Conservation (phyloP, 1,139 yeast species). For the Maudiozyma humilis region DNA sequence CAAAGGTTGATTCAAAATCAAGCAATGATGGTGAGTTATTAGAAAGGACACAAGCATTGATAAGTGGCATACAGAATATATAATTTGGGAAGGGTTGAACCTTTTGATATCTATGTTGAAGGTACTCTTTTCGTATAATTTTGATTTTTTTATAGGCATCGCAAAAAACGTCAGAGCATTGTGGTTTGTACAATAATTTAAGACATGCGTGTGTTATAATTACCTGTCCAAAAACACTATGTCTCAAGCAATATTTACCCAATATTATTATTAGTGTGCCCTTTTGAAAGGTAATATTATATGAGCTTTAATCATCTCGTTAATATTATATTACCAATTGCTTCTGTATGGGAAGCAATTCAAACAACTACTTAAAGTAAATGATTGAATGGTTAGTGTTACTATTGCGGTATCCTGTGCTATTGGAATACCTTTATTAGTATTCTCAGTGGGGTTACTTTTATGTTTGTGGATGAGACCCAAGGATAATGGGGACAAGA, state of each 20-base stretch:
- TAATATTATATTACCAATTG: no score
- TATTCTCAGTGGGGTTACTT: constrained; percentile 31
- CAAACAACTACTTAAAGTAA: no score
- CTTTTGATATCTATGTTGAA: not conserved
- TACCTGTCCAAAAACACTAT: no score
- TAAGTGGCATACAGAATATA: constrained; percentile 21
- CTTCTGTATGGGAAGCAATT: no score
- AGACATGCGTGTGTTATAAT: no score
- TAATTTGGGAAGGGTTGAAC: constrained; percentile 1
- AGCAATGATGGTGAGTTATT: constrained; percentile 9
- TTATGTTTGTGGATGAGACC: constrained; percentile 33
- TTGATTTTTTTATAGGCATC: no score
- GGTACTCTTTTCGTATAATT: not conserved
- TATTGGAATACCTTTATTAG: constrained; percentile 38
- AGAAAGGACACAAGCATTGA: constrained; percentile 21
- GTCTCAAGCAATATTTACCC: no score
- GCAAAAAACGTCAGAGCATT: not conserved
- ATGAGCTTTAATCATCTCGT: no score
- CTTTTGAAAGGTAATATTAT: no score
- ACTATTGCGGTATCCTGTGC: constrained; percentile 43
- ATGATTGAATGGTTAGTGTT: constrained; percentile 11
- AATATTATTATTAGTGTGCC: no score
- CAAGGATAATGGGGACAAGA: constrained; percentile 34
- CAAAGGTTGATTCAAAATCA: not conserved
- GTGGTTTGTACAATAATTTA: not conserved